Conservation (phyloP, 2,329 filamentous ascomycete species). For the Cryphonectria nitschkei region DNA sequence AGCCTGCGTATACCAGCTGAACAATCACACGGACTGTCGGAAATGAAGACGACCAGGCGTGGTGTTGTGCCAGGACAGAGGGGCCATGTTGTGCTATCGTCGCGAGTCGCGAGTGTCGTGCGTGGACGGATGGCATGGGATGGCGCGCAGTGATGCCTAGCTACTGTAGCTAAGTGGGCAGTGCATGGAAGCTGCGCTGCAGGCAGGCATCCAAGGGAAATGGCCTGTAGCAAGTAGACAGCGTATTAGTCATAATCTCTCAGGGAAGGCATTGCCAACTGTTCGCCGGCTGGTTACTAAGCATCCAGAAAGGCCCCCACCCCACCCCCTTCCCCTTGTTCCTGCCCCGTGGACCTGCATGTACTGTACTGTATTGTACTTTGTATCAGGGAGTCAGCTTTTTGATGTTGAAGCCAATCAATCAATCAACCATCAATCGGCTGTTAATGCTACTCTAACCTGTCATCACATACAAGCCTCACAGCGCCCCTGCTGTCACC, state of each 20-base stretch:
- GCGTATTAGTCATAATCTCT: no score
- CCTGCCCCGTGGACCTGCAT: no score
- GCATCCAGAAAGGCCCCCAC: no score
- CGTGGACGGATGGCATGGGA: not conserved
- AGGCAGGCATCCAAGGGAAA: not conserved
- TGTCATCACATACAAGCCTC: constrained; percentile 61
- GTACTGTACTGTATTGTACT: no score
- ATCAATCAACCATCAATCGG: no score
- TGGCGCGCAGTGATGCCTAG: not conserved
- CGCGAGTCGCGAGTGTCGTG: no score
- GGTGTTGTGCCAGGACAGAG: not conserved
- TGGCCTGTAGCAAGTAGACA: not conserved
- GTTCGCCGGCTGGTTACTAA: no score
- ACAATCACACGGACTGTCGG: not conserved
- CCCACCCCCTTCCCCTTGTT: no score
- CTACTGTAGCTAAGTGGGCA: not conserved
- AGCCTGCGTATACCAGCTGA: not conserved
- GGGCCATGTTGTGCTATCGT: not conserved
- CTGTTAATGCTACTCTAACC: constrained; percentile 48
- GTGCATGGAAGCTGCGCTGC: not conserved
- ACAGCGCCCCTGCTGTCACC: constrained; percentile 62
- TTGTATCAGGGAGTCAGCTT: no score
- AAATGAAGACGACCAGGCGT: not conserved
- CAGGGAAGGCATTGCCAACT: not conserved
- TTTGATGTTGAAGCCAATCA: no score